Evolutionary conservation across 768 basidiomycete genomes (phyloP).

Genomic region (Boletellus ananiceps): DNA sequence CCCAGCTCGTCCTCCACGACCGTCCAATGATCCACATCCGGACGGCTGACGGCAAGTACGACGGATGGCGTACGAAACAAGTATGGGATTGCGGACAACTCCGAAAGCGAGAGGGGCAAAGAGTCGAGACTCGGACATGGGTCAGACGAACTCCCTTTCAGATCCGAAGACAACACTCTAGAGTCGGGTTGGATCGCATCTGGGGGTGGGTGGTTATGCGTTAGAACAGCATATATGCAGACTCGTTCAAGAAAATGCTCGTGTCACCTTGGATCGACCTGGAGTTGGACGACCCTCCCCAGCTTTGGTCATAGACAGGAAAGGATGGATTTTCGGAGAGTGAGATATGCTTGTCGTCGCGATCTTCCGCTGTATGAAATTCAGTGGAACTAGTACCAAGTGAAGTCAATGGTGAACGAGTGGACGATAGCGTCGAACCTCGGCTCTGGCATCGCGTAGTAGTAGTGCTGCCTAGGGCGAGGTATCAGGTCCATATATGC

Average conservation of each 20-base stretch:
- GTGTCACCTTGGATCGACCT: slow-evolving; percentile 19
- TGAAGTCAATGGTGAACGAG: slow-evolving; percentile 9
- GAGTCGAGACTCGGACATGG: slow-evolving; percentile 11
- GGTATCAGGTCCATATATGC: slow-evolving; percentile 16
- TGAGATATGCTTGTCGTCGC: background rate
- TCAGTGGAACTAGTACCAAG: slow-evolving; percentile 6
- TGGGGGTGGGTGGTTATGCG: slow-evolving; percentile 3
- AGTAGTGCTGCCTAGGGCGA: background rate
- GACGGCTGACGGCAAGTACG: background rate
- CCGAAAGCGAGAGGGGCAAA: slow-evolving; percentile 10
- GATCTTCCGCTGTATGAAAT: background rate
- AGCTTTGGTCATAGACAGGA: slow-evolving; percentile 18
- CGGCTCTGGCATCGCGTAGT: background rate
- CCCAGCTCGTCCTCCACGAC: slow-evolving; percentile 19
- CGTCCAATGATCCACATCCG: slow-evolving; percentile 9
- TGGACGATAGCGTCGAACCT: slow-evolving; percentile 16
- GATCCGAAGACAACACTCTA: background rate
- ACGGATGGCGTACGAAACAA: slow-evolving; percentile 22
- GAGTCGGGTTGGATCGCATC: slow-evolving; percentile 4
- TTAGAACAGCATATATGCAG: slow-evolving; percentile 22
- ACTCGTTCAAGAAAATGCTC: background rate
- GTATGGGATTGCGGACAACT: slow-evolving; percentile 31
- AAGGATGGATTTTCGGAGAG: background rate
- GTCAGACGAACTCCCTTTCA: background rate
- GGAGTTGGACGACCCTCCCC: slow-evolving; percentile 1